Evolutionary conservation across 108 stramenopile genomes (phyloP), one percentile per base, ranked within the genome.

Genomic region (Stephanodiscus minutulus): DNA sequence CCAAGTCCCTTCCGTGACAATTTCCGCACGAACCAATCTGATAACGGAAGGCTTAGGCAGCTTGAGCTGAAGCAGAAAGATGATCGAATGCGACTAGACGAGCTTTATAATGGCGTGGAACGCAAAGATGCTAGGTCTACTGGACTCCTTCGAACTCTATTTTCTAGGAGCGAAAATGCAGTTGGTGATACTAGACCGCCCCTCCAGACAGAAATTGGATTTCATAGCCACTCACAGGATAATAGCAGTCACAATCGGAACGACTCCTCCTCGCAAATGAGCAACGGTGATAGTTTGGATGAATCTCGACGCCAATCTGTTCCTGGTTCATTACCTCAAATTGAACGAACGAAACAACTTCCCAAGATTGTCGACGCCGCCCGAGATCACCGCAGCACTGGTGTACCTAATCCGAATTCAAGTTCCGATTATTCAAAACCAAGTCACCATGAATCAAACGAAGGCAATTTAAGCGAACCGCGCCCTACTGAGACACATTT

Each of bases 131-230:
- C 43, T 17, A 15, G 43, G 60, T 36, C 39, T 22, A 36, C 28
- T 18, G 33, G 21, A 61, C 21, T 58, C 57, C 27, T 17, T 31
- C 57, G 57, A 58, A 58, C 21, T 58, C 5, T 8, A 24, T 58
- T 3, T 21, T 33, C 20, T 2, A 24, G 7, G 2, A 58, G 57
- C 7, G 47, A 48, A 1, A 15, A 48, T 48, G 2, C 7, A 15
- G 48, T 37, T 49, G 66, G 20, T 35, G 2, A 31, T 18, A 3
- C 33, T 31, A 21, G 25, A 24, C n/a, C 66, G 53, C 53, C 37
- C 8, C 28, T 54, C 7, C 31, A 37, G 46, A 49, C 66, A 12
- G 53, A 67, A 55, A 55, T 54, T 25, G 25, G 44, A 48, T 64
- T 64, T 25, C 41, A 64, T n/a, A 29, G 61, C n/a, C 2, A 48